Evolutionary conservation across 768 basidiomycete genomes (phyloP), one percentile per base, ranked within the genome.

Genomic region (Lactarius pseudohatsudake): DNA sequence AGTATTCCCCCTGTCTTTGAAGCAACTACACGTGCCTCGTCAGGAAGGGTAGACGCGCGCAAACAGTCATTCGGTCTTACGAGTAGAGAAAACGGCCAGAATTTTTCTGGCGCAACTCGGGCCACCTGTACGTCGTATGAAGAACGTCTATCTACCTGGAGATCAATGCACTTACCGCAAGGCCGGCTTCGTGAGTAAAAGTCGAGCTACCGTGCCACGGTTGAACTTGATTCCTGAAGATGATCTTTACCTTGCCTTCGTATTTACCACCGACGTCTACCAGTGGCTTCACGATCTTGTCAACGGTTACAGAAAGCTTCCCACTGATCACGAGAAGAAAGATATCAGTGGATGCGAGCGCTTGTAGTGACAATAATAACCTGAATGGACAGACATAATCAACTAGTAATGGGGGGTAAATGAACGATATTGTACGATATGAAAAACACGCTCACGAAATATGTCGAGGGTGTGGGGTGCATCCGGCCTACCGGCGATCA

Each of bases 341-440:
- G 28, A 15, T 11, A 16, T 34, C 15, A 57, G 32, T 30, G 40
- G 7, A 7, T 7, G 32, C 38, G 3, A 7, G 13, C 47, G 7
- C 57, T 30, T 6, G 15, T 50, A 60, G 20, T 30, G 28, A 30
- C 3, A 16, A 45, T 10, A 2, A 11, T 55, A 45, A 87, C 88
- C 89, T 91, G 81, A 80, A 94, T 1, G 92, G 92, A 71, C 92
- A 95, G 71, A 92, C 90, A 75, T 91, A 93, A 76, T 94, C 93
- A 78, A 93, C 91, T 92, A 69, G 1, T 36, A 7, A 41, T 26
- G 11, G 16, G 47, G 30, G 32, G 60, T 26, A 26, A 28, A 34
- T 34, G 30, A 53, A 16, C 61, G 36, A 18, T 53, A 4, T 0
- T 40, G 22, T 18, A 66, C 11, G 43, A 16, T 28, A 57, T 43